These are phyloP conservation scores for Tulasnella sp. DNA, from an alignment of 768 basidiomycete genomes.

Conservation along the genomic window DNA sequence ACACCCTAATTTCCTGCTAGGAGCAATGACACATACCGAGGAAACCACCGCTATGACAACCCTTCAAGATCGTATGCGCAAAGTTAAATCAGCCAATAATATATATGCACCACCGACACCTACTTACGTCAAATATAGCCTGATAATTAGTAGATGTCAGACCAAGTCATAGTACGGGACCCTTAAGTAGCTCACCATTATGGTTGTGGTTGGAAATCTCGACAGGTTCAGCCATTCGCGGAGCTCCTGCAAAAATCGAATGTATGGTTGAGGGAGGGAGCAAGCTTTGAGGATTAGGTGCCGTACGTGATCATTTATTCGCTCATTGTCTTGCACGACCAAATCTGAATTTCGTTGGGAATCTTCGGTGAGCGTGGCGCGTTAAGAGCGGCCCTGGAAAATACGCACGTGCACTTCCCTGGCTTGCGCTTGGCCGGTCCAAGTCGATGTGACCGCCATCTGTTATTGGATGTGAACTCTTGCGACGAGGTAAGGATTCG, in stretches of 20 bases:
- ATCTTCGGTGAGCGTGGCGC: neutral
- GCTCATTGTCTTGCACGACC: neutral
- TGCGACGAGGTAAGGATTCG: neutral
- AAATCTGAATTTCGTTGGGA: neutral
- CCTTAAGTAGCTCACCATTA: neutral
- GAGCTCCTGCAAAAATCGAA: neutral
- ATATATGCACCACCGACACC: neutral
- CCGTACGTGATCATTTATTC: neutral
- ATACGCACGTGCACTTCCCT: neutral
- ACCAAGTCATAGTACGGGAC: neutral
- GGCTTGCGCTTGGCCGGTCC: neutral
- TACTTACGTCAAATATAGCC: neutral
- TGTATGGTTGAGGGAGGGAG: no score
- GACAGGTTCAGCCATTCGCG: neutral
- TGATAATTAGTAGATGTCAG: neutral
- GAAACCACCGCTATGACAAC: neutral
- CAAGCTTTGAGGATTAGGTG: neutral
- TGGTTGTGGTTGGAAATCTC: neutral
- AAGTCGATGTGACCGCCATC: neutral
- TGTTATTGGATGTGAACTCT: neutral
- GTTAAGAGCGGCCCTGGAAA: neutral
- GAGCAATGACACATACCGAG: neutral
- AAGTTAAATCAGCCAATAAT: neutral
- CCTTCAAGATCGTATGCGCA: neutral
- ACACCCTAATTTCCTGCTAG: neutral